phyloP scores from a whole-genome alignment of 345 rosid genomes.

The Raphanus sativus region DNA sequence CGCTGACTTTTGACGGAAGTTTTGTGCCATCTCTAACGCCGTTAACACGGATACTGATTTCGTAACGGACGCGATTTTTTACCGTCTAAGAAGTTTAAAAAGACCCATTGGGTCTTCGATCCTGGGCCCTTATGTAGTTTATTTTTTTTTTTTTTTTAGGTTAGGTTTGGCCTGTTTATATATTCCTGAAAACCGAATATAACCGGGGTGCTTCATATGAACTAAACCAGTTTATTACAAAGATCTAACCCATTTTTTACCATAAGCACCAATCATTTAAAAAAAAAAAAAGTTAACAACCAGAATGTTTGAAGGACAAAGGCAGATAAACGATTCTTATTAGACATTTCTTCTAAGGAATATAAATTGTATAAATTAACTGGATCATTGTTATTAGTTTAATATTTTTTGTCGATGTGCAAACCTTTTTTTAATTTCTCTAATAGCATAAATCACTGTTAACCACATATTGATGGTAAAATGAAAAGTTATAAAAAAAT shows the following conservation, averaged over 20 bases:
- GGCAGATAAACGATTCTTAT: not conserved
- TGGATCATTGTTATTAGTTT: too few species aligned
- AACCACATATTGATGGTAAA: too few species aligned
- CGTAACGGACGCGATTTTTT: slow-evolving; percentile 28
- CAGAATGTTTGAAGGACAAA: not conserved
- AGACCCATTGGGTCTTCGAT: not conserved
- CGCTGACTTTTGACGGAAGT: slow-evolving; percentile 26
- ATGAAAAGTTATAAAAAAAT: too few species aligned
- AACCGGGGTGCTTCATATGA: not conserved
- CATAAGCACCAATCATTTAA: not conserved
- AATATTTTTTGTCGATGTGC: too few species aligned
- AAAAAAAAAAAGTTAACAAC: too few species aligned
- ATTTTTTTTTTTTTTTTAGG: not conserved
- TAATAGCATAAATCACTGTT: too few species aligned
- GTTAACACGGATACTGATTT: slow-evolving; percentile 28
- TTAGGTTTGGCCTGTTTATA: not conserved
- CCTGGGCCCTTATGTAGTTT: not conserved
- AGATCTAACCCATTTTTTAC: not conserved
- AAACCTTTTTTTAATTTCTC: too few species aligned
- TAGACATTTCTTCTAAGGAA: too few species aligned
- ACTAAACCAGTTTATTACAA: not conserved
- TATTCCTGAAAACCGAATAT: not conserved
- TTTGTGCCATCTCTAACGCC: slow-evolving; percentile 22
- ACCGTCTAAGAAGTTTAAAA: slow-evolving; percentile 7
- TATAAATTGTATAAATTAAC: too few species aligned